phyloP scores from a whole-genome alignment of 768 basidiomycete species.

The Boletus reticulatus region DNA sequence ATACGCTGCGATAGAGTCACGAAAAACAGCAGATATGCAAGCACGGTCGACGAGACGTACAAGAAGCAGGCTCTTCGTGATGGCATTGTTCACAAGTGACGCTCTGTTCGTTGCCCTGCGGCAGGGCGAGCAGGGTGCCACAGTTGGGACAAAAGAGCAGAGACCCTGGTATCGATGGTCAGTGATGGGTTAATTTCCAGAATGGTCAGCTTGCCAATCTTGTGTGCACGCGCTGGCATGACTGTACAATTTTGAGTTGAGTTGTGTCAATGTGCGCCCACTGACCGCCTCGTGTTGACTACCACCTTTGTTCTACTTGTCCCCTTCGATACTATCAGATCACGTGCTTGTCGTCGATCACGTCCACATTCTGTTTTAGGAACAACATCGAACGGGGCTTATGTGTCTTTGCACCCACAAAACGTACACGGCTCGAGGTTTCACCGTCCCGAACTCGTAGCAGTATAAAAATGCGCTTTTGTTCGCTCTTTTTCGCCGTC shows the following conservation, averaged over 20 bases:
- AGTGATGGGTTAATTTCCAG: neutral
- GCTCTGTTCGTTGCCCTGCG: constrained; percentile 66
- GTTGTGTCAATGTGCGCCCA: constrained; percentile 12
- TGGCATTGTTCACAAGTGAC: constrained; percentile 89
- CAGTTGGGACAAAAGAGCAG: constrained; percentile 93
- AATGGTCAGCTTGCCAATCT: constrained; percentile 40
- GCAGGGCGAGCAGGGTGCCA: constrained; percentile 84
- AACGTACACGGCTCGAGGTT: constrained; percentile 8
- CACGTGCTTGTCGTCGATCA: constrained; percentile 25
- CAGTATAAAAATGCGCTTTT: constrained; percentile 18
- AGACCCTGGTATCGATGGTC: constrained; percentile 55
- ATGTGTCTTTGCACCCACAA: neutral
- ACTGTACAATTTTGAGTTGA: neutral
- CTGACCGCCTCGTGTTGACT: constrained; percentile 3
- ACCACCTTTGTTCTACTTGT: constrained; percentile 9
- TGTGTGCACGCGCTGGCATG: constrained; percentile 40
- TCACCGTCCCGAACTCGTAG: neutral
- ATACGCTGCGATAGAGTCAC: constrained; percentile 57
- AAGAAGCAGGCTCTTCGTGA: constrained; percentile 82
- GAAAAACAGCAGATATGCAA: neutral
- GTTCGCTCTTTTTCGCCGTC: constrained; percentile 2
- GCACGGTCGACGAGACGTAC: constrained; percentile 48
- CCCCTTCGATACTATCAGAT: neutral
- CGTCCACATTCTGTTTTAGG: constrained; percentile 2
- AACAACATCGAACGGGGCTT: constrained; percentile 19